Evolutionary conservation across 164 flowering plant genomes (phyloP).

Genomic region (Kalanchoe fedtschenkoi): DNA sequence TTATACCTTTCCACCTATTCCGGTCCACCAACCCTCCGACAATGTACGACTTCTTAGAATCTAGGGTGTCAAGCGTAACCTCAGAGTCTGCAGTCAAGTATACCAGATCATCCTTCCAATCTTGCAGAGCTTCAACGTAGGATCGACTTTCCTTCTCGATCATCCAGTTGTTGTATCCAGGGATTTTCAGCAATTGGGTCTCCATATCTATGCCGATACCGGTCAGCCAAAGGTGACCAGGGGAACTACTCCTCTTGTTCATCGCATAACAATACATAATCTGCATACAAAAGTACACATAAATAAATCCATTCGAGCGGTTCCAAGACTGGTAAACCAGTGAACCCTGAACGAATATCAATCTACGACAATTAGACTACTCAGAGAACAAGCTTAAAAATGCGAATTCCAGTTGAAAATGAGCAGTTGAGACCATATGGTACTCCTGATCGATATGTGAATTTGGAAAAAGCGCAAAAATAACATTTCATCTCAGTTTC

Average conservation of each 20-base stretch:
- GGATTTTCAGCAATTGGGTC: conserved; percentile 51
- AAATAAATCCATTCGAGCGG: too few relatives aligned
- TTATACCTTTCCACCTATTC: conserved; percentile 88
- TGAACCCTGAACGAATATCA: too few relatives aligned
- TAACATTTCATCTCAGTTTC: neutral
- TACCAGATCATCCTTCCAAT: conserved; percentile 65
- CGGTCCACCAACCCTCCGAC: conserved; percentile 94
- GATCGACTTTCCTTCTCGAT: conserved; percentile 65
- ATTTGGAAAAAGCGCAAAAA: neutral
- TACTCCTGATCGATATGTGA: too few relatives aligned
- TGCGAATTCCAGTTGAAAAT: too few relatives aligned
- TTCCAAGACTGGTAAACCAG: too few relatives aligned
- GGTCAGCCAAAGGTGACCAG: conserved; percentile 82
- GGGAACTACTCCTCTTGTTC: conserved; percentile 50
- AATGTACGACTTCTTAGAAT: conserved; percentile 56
- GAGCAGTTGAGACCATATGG: too few relatives aligned
- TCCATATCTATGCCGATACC: conserved; percentile 69
- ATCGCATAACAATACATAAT: conserved; percentile 91
- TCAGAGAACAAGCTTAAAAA: too few relatives aligned
- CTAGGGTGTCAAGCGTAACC: conserved; percentile 58
- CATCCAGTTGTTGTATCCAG: conserved; percentile 83
- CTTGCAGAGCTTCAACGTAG: conserved; percentile 66
- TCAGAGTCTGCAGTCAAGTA: conserved; percentile 93
- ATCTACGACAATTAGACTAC: too few relatives aligned
- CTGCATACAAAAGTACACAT: conserved; percentile 34